Conservation (phyloP, 306 rosid species). For the Lathyrus tuberosus region DNA sequence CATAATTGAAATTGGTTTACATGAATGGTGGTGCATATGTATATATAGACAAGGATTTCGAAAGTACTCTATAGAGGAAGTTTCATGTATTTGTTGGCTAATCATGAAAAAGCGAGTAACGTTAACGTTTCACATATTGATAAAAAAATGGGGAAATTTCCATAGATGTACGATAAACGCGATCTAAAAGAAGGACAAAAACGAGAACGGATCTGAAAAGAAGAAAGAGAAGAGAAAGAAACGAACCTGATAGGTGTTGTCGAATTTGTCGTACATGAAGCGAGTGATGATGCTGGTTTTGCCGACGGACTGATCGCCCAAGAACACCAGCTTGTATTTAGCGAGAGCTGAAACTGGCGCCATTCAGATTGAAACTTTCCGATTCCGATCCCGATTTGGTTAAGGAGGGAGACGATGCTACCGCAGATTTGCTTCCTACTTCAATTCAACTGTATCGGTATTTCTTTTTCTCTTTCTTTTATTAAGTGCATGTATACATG, state of each 20-base stretch:
- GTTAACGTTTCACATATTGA: background rate
- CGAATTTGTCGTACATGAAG: constrained; percentile 70
- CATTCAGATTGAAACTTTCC: constrained; percentile 33
- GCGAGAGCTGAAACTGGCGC: constrained; percentile 70
- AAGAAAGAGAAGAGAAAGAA: background rate
- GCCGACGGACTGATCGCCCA: constrained; percentile 69
- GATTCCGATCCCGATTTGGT: background rate
- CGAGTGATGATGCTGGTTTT: constrained; percentile 72
- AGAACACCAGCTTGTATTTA: constrained; percentile 62
- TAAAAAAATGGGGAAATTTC: background rate
- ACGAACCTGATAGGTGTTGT: constrained; percentile 60
- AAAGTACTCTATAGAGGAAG: background rate
- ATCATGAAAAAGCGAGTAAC: background rate
- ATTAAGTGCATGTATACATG: too few species aligned
- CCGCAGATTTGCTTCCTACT: constrained; percentile 2
- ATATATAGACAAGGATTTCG: background rate
- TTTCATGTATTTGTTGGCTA: background rate
- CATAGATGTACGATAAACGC: background rate
- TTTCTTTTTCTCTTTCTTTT: background rate
- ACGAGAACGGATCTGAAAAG: constrained; percentile 41
- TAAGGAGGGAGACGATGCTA: too few species aligned
- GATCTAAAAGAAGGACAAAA: background rate
- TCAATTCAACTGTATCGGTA: constrained; percentile 1
- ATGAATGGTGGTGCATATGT: background rate
- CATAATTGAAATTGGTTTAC: constrained; percentile 29